These are phyloP conservation scores for Debaryomycetaceae sp. DNA, from an alignment of 1,139 yeast species.

Conservation along the genomic window DNA sequence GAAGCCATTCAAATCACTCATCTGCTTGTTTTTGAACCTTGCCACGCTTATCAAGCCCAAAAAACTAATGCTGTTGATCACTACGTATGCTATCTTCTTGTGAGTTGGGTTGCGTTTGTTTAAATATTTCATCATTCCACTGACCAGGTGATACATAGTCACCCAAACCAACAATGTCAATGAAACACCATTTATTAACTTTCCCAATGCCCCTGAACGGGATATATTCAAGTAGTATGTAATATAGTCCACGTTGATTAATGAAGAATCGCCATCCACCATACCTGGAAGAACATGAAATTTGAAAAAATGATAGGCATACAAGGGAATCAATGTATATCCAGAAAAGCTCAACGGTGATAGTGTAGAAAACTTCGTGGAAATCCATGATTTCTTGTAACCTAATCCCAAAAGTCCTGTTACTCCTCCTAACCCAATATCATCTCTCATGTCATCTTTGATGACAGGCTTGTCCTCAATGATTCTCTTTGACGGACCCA, in stretches of 20 bases:
- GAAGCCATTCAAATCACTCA: slow-evolving; percentile 22
- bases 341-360: slow-evolving; percentile 62
- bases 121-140: slow-evolving; percentile 33
- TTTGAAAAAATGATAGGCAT: slow-evolving; percentile 46
- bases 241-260: slow-evolving; percentile 53
- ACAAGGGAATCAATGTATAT: slow-evolving; percentile 45
- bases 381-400: slow-evolving; percentile 43
- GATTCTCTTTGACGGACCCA: slow-evolving; percentile 6
- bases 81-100: slow-evolving; percentile 33
- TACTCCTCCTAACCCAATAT: slow-evolving; percentile 60
- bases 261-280: slow-evolving; percentile 65
- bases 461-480: slow-evolving; percentile 12
- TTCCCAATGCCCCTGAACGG: slow-evolving; percentile 14
- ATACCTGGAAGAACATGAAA: slow-evolving; percentile 48
- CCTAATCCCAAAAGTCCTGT: slow-evolving; percentile 54
- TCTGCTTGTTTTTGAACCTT: slow-evolving; percentile 16
- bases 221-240: slow-evolving; percentile 37
- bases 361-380: slow-evolving; percentile 27
- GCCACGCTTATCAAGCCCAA: slow-evolving; percentile 25
- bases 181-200: slow-evolving; percentile 17
- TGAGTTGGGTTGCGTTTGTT: slow-evolving; percentile 26
- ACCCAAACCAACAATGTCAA: slow-evolving; percentile 21
- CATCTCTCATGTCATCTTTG: slow-evolving; percentile 29
- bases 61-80: slow-evolving; percentile 22
- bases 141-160: slow-evolving; percentile 32